phyloP scores from a whole-genome alignment of 2,329 filamentous ascomycete species.

The Massarina eburnea region DNA sequence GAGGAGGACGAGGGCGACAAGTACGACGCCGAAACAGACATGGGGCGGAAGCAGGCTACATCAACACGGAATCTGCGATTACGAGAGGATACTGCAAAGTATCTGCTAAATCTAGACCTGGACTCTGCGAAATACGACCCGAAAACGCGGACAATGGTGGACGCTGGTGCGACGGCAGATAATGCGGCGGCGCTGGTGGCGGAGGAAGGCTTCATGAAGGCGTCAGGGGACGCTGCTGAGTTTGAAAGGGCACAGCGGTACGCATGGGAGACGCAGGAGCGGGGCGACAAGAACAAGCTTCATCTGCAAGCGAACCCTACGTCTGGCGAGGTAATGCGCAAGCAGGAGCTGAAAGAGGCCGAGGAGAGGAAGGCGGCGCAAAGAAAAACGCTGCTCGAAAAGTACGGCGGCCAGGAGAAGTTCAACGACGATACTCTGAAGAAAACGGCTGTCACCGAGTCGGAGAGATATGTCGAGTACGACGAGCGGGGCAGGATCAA shows the following conservation, averaged over 20 bases:
- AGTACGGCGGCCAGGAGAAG: slow-evolving; percentile 74
- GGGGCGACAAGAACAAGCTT: slow-evolving; percentile 72
- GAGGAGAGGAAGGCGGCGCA: slow-evolving; percentile 68
- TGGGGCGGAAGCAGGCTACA: slow-evolving; percentile 90
- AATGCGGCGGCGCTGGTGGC: slow-evolving; percentile 80
- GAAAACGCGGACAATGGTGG: slow-evolving; percentile 89
- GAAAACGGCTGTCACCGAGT: slow-evolving; percentile 72
- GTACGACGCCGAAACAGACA: slow-evolving; percentile 94
- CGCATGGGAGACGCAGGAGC: slow-evolving; percentile 94
- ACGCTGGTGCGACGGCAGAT: slow-evolving; percentile 77
- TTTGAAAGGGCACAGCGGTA: slow-evolving; percentile 88
- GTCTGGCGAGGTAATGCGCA: slow-evolving; percentile 80
- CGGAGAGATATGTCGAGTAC: slow-evolving; percentile 89
- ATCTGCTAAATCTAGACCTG: slow-evolving; percentile 88
- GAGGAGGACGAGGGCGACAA: slow-evolving; percentile 58
- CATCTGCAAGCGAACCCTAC: slow-evolving; percentile 97
- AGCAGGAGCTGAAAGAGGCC: slow-evolving; percentile 74
- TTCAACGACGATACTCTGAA: slow-evolving; percentile 64
- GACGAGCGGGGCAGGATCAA: slow-evolving; percentile 89
- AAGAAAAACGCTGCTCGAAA: slow-evolving; percentile 72
- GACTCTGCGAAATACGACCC: slow-evolving; percentile 98
- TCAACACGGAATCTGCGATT: slow-evolving; percentile 88
- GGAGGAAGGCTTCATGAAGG: slow-evolving; percentile 88
- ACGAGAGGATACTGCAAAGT: slow-evolving; percentile 96
- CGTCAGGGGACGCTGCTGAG: slow-evolving; percentile 86